Conservation (phyloP, 2,329 filamentous ascomycete genomes). For the Chalaropsis ovoidea region DNA sequence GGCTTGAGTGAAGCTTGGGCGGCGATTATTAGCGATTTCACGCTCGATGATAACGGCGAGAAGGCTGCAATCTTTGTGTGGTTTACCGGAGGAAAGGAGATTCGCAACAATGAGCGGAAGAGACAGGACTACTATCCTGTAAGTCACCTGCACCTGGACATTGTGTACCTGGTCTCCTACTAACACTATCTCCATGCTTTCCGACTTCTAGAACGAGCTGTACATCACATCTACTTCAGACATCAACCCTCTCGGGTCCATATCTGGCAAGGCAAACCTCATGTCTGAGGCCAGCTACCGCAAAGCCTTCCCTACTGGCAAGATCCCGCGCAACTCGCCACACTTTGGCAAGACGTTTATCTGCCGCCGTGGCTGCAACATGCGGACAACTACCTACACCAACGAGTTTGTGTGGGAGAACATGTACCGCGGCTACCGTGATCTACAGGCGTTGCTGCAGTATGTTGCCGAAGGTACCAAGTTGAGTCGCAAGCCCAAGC, state of each 20-base stretch:
- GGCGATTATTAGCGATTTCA: constrained; percentile 74
- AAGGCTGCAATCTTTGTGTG: constrained; percentile 88
- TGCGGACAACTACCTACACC: constrained; percentile 79
- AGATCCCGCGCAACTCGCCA: constrained; percentile 59
- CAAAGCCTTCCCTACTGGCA: constrained; percentile 60
- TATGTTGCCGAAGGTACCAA: constrained; percentile 64
- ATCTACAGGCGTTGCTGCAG: constrained; percentile 56
- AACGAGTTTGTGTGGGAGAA: constrained; percentile 90
- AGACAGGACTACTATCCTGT: constrained; percentile 65
- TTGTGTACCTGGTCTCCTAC: not conserved
- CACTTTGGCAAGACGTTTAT: constrained; percentile 81
- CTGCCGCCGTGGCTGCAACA: constrained; percentile 81
- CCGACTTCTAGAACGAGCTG: constrained; percentile 59
- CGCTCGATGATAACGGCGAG: constrained; percentile 60
- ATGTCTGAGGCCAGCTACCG: constrained; percentile 63
- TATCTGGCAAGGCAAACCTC: constrained; percentile 79
- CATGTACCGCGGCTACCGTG: constrained; percentile 55
- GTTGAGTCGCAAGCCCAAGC: constrained; percentile 40
- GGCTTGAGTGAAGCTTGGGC: constrained; percentile 84
- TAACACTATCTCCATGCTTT: not conserved
- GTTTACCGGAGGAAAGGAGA: constrained; percentile 88
- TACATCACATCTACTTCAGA: constrained; percentile 87
- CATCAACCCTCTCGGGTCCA: constrained; percentile 72
- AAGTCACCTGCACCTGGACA: constrained; percentile 28
- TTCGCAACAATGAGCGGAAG: constrained; percentile 73